phyloP scores from a whole-genome alignment of 495 filamentous ascomycete species.

The Articulospora tetracladia region DNA sequence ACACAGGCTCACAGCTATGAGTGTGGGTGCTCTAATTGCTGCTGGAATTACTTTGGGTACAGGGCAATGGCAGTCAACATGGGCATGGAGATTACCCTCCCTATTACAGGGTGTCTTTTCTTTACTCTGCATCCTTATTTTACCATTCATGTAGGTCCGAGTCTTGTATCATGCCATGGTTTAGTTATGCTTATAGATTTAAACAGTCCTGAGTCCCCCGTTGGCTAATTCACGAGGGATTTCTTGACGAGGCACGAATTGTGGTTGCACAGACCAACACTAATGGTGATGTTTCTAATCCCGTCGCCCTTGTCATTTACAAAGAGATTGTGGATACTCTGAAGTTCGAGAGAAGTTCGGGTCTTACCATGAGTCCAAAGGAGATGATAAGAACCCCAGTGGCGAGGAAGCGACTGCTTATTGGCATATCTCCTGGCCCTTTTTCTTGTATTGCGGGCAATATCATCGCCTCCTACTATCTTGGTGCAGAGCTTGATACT shows the following conservation, averaged over 20 bases:
- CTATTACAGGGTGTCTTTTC: slow-evolving; percentile 19
- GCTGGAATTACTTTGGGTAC: slow-evolving; percentile 32
- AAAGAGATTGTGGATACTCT: slow-evolving; percentile 47
- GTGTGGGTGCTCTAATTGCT: slow-evolving; percentile 38
- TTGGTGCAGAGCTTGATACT: slow-evolving; percentile 38
- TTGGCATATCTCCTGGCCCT: slow-evolving; percentile 36
- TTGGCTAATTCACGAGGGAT: slow-evolving; percentile 51
- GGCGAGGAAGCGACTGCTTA: slow-evolving; percentile 40
- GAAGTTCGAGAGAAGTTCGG: slow-evolving; percentile 35
- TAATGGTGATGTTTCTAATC: slow-evolving; percentile 35
- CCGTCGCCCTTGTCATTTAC: slow-evolving; percentile 31
- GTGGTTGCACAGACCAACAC: slow-evolving; percentile 44
- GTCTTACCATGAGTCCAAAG: slow-evolving; percentile 24
- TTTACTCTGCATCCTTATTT: slow-evolving; percentile 11
- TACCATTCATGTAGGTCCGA: slow-evolving; percentile 28
- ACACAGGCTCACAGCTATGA: neutral
- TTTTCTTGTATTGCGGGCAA: slow-evolving; percentile 49
- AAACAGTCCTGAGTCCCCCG: slow-evolving; percentile 48
- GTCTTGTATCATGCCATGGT: neutral
- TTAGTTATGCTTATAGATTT: slow-evolving; percentile 10
- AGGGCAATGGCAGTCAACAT: slow-evolving; percentile 15
- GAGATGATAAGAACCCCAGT: slow-evolving; percentile 38
- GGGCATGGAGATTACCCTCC: slow-evolving; percentile 21
- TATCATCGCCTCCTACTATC: slow-evolving; percentile 48
- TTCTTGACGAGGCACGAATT: slow-evolving; percentile 41